Base-by-base conservation (phyloP, 805 yeast species). In the Maudiozyma saulgeensis region DNA sequence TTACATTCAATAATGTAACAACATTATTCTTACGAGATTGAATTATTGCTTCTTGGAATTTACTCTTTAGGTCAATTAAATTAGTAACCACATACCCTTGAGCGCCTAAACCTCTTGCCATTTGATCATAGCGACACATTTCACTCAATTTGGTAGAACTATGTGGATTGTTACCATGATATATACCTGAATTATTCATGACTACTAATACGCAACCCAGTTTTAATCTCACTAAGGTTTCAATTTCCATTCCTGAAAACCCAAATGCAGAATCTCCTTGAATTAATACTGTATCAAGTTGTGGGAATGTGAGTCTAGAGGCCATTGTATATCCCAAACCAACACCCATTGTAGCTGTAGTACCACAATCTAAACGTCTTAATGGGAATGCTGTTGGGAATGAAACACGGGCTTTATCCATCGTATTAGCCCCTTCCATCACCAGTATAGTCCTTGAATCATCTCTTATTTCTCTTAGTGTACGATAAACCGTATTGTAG, bases 221-320 rank as follows among this genome's bases (percentile, higher is more conserved):
- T 2, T 70, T 59, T 26, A 72, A 64, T 41, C 89, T 66, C 5
- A 77, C 78, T 0, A 84, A 78, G 0, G 90, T 83, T 58, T 84
- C 89, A n/a, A 83, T 53, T 55, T 83, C 90, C 73, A 82, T 74
- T 0, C 79, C 87, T 6, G 84, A 78, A 58, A 83, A 83, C 2
- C 89, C 89, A 67, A 83, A 81, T 2, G 89, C 89, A 0, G 89
- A 82, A 60, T 84, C 89, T 6, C 89, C 90, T 60, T 81, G 84
- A 31, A 83, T 78, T 6, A 82, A 78, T 3, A 84, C 63, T 0
- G 81, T 79, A 6, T 68, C 62, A 41, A 70, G 66, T 0, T 65
- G 57, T 1, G 79, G 79, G 12, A 66, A 21, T 0, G 77, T 70
- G 1, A 64, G 64, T 54, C 78, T 80, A 2, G 86, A 76, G 0